phyloP scores from a whole-genome alignment of 2,329 filamentous ascomycete genomes.

The Hymenoscyphus fructigenus region DNA sequence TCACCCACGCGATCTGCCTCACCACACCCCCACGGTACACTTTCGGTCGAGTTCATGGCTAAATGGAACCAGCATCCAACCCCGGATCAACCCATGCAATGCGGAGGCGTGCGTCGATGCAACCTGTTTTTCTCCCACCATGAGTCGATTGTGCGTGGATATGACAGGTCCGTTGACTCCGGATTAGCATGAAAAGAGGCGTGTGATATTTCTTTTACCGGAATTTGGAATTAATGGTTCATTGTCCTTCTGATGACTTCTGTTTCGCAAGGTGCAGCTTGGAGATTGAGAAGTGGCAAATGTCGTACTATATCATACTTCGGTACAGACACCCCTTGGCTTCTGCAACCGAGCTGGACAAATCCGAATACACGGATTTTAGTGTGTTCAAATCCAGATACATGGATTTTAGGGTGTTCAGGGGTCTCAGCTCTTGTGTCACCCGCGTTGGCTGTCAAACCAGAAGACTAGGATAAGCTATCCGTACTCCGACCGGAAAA shows the following conservation, averaged over 20 bases:
- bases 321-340: neutral
- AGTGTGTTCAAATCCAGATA: neutral
- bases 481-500: neutral
- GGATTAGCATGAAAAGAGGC: neutral
- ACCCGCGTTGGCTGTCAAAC: conserved; percentile 1
- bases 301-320: neutral
- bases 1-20: conserved; percentile 1
- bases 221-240: neutral
- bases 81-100: neutral
- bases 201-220: neutral
- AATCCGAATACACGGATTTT: conserved; percentile 3
- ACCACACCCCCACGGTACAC: neutral
- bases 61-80: neutral
- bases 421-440: conserved; percentile 4
- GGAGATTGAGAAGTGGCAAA: neutral
- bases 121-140: neutral
- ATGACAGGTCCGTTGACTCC: neutral
- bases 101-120: conserved; percentile 2
- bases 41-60: conserved; percentile 3
- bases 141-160: neutral
- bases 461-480: neutral
- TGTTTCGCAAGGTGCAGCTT: neutral
- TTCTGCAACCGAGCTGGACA: conserved; percentile 1
- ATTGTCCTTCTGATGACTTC: conserved; percentile 1
- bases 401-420: neutral